A percentile compares a stretch with the other conserved stretches of the same genome.
These are phyloP conservation scores for Chamaecyparis obtusa DNA, from an alignment of 75 land plant species.

Conservation along the genomic window DNA sequence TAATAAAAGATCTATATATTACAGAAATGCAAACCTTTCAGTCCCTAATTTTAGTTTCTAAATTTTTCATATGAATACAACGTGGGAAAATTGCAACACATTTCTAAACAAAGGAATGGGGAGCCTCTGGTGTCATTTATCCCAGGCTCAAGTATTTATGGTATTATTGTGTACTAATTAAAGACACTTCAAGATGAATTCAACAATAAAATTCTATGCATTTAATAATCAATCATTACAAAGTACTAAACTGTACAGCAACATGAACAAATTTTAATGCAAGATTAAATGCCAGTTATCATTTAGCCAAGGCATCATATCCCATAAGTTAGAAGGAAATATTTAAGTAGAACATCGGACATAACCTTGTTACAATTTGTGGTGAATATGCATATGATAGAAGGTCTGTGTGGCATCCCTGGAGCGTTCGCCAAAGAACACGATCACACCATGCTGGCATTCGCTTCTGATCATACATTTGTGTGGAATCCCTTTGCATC, in stretches of 20 bases:
- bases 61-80: too few relatives aligned
- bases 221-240: background rate
- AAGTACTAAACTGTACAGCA: background rate
- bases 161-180: background rate
- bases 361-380: slow-evolving; percentile 22
- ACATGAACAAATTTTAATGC: background rate
- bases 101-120: too few relatives aligned
- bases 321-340: background rate
- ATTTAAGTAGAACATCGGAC: background rate
- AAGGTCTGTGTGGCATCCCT: slow-evolving; percentile 31
- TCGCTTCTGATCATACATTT: slow-evolving; percentile 42
- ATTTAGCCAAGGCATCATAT: background rate
- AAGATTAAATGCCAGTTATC: background rate
- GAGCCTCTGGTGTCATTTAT: too few relatives aligned
- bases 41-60: too few relatives aligned
- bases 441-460: slow-evolving; percentile 63
- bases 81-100: too few relatives aligned
- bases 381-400: slow-evolving; percentile 37
- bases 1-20: too few relatives aligned
- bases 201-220: background rate
- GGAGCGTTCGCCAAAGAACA: slow-evolving; percentile 41
- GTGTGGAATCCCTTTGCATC: slow-evolving; percentile 34
- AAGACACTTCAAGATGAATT: background rate
- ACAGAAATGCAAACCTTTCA: too few relatives aligned
- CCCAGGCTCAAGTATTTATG: background rate